Conservation (phyloP, 1,284 basidiomycete genomes). For the Apiotrichum gracile region DNA sequence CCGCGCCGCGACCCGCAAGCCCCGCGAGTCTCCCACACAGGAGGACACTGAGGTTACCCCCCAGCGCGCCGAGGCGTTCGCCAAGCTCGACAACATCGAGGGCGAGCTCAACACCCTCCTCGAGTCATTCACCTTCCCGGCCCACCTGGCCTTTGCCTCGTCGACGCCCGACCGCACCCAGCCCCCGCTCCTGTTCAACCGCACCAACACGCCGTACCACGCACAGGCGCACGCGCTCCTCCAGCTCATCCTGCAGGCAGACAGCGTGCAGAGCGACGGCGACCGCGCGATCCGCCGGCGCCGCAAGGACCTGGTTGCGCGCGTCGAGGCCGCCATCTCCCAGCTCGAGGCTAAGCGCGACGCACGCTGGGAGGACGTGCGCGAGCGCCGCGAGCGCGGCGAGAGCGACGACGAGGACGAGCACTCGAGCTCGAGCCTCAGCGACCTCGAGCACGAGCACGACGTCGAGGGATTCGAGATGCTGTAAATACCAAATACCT, state of each 20-base stretch:
- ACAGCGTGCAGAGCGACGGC: constrained; percentile 62
- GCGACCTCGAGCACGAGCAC: constrained; percentile 2
- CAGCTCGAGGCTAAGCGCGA: constrained; percentile 51
- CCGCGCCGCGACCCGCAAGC: neutral
- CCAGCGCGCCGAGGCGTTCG: neutral
- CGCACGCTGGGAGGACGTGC: constrained; percentile 38
- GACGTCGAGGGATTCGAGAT: constrained; percentile 5
- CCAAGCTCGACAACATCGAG: constrained; percentile 25
- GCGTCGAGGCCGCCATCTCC: constrained; percentile 60
- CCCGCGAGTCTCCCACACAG: neutral
- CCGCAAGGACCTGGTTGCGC: constrained; percentile 56
- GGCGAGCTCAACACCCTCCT: constrained; percentile 23
- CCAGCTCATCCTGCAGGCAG: constrained; percentile 58
- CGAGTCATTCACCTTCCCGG: constrained; percentile 34
- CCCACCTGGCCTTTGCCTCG: constrained; percentile 30
- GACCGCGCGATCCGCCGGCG: constrained; percentile 55
- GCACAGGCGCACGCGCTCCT: constrained; percentile 59
- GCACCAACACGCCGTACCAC: constrained; percentile 55
- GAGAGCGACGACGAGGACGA: constrained; percentile 33
- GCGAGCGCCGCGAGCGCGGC: constrained; percentile 26
- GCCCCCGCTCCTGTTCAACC: constrained; percentile 51
- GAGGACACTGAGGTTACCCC: constrained; percentile 46
- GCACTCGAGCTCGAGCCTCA: neutral
- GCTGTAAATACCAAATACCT: neutral
- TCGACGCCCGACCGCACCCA: constrained; percentile 15